phyloP scores from a whole-genome alignment of 176 grass and related monocot species.

The Miscanthus lutarioriparius region DNA sequence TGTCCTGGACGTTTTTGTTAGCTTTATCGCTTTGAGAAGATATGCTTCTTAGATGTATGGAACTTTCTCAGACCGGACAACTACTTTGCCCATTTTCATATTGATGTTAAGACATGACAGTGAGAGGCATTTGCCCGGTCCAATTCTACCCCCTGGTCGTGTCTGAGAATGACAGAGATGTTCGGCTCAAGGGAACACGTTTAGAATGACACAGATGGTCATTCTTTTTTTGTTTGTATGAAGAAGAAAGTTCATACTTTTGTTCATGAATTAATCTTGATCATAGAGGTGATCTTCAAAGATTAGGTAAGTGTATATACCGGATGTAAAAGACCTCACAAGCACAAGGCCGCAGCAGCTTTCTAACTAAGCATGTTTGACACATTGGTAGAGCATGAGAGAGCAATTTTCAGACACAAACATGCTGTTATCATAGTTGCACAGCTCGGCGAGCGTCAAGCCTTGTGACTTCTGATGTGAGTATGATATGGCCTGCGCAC shows the following conservation, averaged over 20 bases:
- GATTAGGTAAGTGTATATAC: not conserved
- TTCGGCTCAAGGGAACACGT: slow-evolving; percentile 35
- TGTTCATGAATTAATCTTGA: not conserved
- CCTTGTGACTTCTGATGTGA: no score
- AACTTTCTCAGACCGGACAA: slow-evolving; percentile 13
- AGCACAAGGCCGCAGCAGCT: no score
- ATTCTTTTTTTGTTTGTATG: no score
- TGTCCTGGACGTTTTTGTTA: slow-evolving; percentile 13
- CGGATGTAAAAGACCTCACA: no score
- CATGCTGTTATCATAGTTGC: no score
- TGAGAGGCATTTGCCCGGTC: slow-evolving; percentile 9
- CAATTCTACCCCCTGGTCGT: slow-evolving; percentile 24
- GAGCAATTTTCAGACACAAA: no score
- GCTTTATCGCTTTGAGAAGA: slow-evolving; percentile 11
- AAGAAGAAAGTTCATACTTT: not conserved
- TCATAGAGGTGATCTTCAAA: not conserved
- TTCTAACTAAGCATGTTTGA: no score
- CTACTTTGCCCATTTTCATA: not conserved
- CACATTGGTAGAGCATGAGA: no score
- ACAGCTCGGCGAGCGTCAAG: no score
- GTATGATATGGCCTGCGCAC: no score
- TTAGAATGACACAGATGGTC: no score
- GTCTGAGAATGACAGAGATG: slow-evolving; percentile 10
- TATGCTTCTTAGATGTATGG: not conserved
- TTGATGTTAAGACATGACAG: slow-evolving; percentile 21